Conservation (phyloP, 345 rosid genomes). For the Trapa bicornis region DNA sequence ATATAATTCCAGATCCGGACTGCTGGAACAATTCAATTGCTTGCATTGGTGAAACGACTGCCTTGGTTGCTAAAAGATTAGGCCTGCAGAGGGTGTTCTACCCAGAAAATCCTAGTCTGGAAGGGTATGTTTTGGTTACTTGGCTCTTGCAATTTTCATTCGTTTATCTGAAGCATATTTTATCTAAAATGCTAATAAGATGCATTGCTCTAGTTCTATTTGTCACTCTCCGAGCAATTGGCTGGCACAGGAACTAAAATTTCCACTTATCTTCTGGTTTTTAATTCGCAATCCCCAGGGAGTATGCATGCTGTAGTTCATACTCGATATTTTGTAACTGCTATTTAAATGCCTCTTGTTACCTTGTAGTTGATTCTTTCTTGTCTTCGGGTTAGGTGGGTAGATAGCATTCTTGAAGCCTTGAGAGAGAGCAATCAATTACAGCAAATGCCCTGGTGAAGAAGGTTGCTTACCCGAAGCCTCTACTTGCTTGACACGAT, state of each 20-base stretch:
- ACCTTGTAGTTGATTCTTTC: neutral
- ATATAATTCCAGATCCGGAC: slow-evolving; percentile 41
- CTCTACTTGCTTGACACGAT: too few relatives aligned
- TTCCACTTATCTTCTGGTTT: too few relatives aligned
- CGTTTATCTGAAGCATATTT: neutral
- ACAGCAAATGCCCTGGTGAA: neutral
- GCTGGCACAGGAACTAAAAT: too few relatives aligned
- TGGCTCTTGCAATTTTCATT: neutral
- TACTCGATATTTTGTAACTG: neutral
- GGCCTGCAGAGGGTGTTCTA: slow-evolving; percentile 63
- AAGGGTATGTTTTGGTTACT: slow-evolving; percentile 47
- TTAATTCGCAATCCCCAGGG: too few relatives aligned
- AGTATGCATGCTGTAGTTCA: neutral
- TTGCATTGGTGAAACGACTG: slow-evolving; percentile 96
- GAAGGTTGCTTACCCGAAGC: neutral
- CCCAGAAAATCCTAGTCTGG: slow-evolving; percentile 72
- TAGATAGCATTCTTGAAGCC: slow-evolving; percentile 67
- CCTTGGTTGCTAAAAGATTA: slow-evolving; percentile 59
- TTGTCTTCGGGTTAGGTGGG: slow-evolving; percentile 52
- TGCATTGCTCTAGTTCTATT: neutral
- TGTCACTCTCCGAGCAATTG: neutral
- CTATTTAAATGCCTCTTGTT: neutral
- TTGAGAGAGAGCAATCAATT: slow-evolving; percentile 26
- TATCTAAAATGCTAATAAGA: neutral
- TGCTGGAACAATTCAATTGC: slow-evolving; percentile 57